These are phyloP conservation scores for Trifolium pratense DNA, from an alignment of 306 rosid genomes.

Conservation along the genomic window DNA sequence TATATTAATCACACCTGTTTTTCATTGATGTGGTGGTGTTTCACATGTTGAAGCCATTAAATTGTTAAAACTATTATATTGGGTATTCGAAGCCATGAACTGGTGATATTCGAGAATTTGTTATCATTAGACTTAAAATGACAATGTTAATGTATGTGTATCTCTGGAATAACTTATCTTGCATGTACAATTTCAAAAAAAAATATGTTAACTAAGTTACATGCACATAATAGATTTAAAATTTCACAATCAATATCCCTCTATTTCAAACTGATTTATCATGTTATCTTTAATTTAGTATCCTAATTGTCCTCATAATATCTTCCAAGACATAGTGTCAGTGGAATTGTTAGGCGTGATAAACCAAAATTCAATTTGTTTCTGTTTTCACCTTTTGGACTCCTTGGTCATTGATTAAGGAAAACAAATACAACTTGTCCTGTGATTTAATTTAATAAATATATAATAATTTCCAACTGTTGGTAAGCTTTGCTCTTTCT, in stretches of 20 bases:
- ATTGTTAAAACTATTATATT: neutral
- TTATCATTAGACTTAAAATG: neutral
- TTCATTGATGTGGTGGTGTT: neutral
- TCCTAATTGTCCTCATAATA: too few species aligned
- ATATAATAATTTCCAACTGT: conserved; percentile 33
- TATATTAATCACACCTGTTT: neutral
- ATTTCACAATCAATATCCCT: neutral
- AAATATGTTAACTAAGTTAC: neutral
- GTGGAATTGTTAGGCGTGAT: neutral
- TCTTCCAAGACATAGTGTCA: neutral
- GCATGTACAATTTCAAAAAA: neutral
- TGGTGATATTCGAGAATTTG: neutral
- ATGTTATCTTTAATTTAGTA: conserved; percentile 8
- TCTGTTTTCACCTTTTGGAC: conserved; percentile 33
- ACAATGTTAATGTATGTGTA: neutral
- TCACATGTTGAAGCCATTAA: neutral
- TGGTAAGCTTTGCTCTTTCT: conserved; percentile 33
- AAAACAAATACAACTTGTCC: conserved; percentile 15
- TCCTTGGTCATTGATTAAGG: conserved; percentile 9
- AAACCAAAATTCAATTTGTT: conserved; percentile 25
- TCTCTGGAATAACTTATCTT: neutral
- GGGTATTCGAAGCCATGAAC: neutral
- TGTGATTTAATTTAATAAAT: conserved; percentile 35
- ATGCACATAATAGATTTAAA: neutral
- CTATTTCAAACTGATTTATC: conserved; percentile 2